Evolutionary conservation across 495 filamentous ascomycete genomes (phyloP).

Genomic region (Talaromyces proteolyticus): DNA sequence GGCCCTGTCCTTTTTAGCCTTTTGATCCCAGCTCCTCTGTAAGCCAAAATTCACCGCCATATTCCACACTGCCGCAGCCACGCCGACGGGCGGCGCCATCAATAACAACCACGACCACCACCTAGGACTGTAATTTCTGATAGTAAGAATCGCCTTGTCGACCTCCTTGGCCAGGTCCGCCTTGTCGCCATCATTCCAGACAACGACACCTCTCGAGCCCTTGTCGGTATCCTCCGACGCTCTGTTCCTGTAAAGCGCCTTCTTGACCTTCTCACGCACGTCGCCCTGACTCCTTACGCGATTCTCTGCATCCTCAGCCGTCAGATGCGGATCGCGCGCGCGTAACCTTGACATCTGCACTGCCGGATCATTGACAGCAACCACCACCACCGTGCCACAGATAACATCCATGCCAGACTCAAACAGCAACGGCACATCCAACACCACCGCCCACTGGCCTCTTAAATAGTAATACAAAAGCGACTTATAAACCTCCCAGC

Average conservation of each 20-base stretch:
- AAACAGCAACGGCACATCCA: conserved; percentile 89
- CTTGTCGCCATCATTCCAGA: conserved; percentile 78
- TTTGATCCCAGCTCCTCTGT: conserved; percentile 63
- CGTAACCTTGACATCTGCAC: conserved; percentile 75
- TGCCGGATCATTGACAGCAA: conserved; percentile 65
- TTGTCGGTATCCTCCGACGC: conserved; percentile 19
- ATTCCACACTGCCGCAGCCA: conserved; percentile 56
- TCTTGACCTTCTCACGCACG: conserved; percentile 70
- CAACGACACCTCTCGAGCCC: conserved; percentile 57
- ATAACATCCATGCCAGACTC: conserved; percentile 76
- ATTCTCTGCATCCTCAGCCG: conserved; percentile 71
- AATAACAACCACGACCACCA: conserved; percentile 80
- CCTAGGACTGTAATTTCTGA: conserved; percentile 57
- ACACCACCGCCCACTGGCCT: conserved; percentile 80
- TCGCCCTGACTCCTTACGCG: conserved; percentile 79
- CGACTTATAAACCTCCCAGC: conserved; percentile 65
- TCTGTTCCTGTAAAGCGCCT: conserved; percentile 57
- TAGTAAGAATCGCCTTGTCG: conserved; percentile 49
- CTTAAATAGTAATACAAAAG: conserved; percentile 59
- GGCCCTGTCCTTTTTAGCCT: conserved; percentile 60
- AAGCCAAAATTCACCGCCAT: conserved; percentile 60
- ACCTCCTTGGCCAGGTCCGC: conserved; percentile 63
- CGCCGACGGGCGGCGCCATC: conserved; percentile 65
- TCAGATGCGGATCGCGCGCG: conserved; percentile 65
- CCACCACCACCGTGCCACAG: conserved; percentile 78